phyloP scores from a whole-genome alignment of 768 basidiomycete species.

The Collybia nuda region DNA sequence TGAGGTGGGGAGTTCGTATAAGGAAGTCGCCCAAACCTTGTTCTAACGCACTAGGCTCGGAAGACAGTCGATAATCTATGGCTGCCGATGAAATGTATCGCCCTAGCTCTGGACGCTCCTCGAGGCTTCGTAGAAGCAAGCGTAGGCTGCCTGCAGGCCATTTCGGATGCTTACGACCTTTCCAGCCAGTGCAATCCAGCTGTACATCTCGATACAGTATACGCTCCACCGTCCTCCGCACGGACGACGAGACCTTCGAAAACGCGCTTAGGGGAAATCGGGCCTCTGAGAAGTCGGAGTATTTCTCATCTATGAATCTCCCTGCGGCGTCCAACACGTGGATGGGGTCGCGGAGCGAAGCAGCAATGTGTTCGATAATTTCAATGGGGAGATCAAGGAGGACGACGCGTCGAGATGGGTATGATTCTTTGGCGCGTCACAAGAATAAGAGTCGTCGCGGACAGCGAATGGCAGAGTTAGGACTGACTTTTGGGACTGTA shows the following conservation, averaged over 20 bases:
- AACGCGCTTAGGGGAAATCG: conserved; percentile 23
- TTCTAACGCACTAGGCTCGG: conserved; percentile 18
- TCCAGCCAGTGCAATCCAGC: conserved; percentile 29
- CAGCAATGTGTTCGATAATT: conserved; percentile 26
- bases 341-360: conserved; percentile 16
- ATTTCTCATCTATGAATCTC: conserved; percentile 25
- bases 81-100: conserved; percentile 18
- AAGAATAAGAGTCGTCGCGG: no score
- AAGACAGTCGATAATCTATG: conserved; percentile 24
- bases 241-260: conserved; percentile 16
- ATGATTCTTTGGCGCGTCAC: no score
- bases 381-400: conserved; percentile 27
- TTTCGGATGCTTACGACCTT: conserved; percentile 26
- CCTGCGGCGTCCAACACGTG: conserved; percentile 19
- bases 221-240: conserved; percentile 22
- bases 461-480: no score
- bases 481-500: no score
- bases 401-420: conserved; percentile 6
- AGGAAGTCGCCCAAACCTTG: conserved; percentile 22
- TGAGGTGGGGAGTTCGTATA: conserved; percentile 19
- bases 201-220: conserved; percentile 26
- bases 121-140: conserved; percentile 24
- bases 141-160: conserved; percentile 24
- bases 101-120: conserved; percentile 22
- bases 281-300: conserved; percentile 23